Evolutionary conservation across 805 yeast genomes (phyloP), one percentile per base, ranked within the genome.

Genomic region (Novakomyces olei): DNA sequence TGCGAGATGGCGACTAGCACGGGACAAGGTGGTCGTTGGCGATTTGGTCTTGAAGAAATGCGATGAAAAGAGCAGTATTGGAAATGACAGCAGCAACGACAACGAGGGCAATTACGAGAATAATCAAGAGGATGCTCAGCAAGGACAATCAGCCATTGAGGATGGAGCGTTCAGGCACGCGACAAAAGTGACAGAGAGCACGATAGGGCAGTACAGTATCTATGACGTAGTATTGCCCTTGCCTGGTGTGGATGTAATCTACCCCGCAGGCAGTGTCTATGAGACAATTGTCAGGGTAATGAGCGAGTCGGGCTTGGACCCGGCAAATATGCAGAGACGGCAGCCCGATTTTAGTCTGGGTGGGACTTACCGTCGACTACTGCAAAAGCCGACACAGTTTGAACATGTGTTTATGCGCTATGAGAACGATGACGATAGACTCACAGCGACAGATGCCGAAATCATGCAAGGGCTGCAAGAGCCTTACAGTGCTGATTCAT

Each of bases 161-260:
- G 33, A 30, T 14, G 7, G 17, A 4, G 14, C 27, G 9, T 12
- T 14, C 12, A 19, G 15, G 17, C 15, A 20, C 15, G 33, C 27
- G 6, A 20, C 18, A 6, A 20, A 4, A 7, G 14, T 30, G 41
- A 77, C 92, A 1, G 60, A 66, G 34, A 80, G 71, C 36, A 96
- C 85, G 37, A 56, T 73, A 16, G 66, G 58, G 4, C 65, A 61
- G 34, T 77, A 62, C 47, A 52, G 74, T 8, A 74, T 85, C 22
- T 72, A 64, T 46, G 96, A 88, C 51, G 62, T 88, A 19, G 92
- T 91, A 2, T 58, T 88, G 35, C 96, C 99, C n/a, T 68, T 92
- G 0, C 98, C 99, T 2, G 99, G 99, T 0, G 81, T 70, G 49
- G 95, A 81, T 47, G 68, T 88, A n/a, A 47, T 61, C 9, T 88